These are phyloP conservation scores for Flagelloscypha sp. DNA, from an alignment of 768 basidiomycete genomes.

Conservation along the genomic window DNA sequence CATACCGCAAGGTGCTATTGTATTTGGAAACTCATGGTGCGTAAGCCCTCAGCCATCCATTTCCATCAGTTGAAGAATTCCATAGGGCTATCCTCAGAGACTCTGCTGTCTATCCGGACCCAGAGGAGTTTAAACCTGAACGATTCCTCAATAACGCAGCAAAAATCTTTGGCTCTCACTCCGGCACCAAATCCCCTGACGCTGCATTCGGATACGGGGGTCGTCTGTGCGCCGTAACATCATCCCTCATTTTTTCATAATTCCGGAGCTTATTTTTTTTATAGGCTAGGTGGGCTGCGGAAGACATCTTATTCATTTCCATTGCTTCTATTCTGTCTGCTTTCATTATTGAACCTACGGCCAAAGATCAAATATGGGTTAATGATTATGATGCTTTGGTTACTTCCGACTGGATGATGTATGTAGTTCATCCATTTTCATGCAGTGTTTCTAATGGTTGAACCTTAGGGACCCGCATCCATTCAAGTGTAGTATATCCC, in stretches of 20 bases:
- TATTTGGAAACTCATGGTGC: constrained; percentile 11
- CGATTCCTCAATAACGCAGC: constrained; percentile 18
- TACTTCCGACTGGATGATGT: no score
- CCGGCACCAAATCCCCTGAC: constrained; percentile 10
- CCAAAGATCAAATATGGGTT: no score
- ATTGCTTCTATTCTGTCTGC: constrained; percentile 9
- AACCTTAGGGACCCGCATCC: no score
- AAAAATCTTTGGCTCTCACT: no score
- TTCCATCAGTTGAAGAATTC: not conserved
- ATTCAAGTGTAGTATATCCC: no score
- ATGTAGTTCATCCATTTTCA: no score
- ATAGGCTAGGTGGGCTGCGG: no score
- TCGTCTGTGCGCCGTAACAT: constrained; percentile 10
- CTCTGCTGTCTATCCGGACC: constrained; percentile 22
- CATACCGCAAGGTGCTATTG: constrained; percentile 9
- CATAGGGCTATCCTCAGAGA: constrained; percentile 25
- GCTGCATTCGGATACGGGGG: constrained; percentile 21
- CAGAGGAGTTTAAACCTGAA: constrained; percentile 24
- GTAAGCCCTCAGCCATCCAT: no score
- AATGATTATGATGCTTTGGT: no score
- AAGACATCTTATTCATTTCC: constrained; percentile 11
- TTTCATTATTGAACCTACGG: constrained; percentile 8
- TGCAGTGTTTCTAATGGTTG: no score
- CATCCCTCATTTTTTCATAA: no score
- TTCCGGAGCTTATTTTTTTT: no score